A percentile compares a stretch with the other conserved stretches of the same genome.
Conservation (phyloP, 148 eudicot genomes). For the Pouteria glomerata region DNA sequence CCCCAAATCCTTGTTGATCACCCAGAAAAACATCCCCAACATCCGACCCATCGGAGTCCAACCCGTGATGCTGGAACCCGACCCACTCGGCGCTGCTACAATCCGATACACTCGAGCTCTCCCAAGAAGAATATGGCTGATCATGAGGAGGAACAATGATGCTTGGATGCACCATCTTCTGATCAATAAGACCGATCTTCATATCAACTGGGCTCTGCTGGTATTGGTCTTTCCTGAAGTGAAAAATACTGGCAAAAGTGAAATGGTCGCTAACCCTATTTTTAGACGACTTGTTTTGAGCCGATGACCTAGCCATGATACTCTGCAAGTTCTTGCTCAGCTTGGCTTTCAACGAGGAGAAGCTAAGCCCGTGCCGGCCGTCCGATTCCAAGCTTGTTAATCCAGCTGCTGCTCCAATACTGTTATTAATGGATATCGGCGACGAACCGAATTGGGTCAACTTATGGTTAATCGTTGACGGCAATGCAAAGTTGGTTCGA, state of each 20-base stretch:
- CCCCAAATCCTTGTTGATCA: slow-evolving; percentile 12
- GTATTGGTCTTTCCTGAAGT: slow-evolving; percentile 26
- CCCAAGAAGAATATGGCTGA: slow-evolving; percentile 22
- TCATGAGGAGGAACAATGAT: slow-evolving; percentile 29
- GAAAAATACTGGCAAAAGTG: slow-evolving; percentile 50
- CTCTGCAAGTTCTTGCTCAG: slow-evolving; percentile 40
- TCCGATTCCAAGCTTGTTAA: too few relatives aligned
- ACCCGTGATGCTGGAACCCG: slow-evolving; percentile 19
- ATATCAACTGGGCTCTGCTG: slow-evolving; percentile 19
- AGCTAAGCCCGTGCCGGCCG: slow-evolving; percentile 21
- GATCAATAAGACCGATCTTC: slow-evolving; percentile 30
- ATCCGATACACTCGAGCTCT: slow-evolving; percentile 32
- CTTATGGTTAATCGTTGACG: not conserved
- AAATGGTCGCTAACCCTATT: slow-evolving; percentile 49
- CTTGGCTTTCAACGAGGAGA: slow-evolving; percentile 43
- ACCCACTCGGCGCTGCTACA: slow-evolving; percentile 34
- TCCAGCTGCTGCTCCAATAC: too few relatives aligned
- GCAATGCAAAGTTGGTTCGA: slow-evolving; percentile 33
- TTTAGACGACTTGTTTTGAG: slow-evolving; percentile 30
- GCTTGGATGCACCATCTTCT: slow-evolving; percentile 47
- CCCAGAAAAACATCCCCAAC: slow-evolving; percentile 16
- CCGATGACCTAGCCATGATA: slow-evolving; percentile 37
- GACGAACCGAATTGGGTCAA: slow-evolving; percentile 1
- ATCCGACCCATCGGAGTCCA: slow-evolving; percentile 38
- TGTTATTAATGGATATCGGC: too few relatives aligned